Evolutionary conservation across 2,329 filamentous ascomycete species (phyloP), one percentile per base, ranked within the genome.

Genomic region (Aaosphaeria pasadenensis): DNA sequence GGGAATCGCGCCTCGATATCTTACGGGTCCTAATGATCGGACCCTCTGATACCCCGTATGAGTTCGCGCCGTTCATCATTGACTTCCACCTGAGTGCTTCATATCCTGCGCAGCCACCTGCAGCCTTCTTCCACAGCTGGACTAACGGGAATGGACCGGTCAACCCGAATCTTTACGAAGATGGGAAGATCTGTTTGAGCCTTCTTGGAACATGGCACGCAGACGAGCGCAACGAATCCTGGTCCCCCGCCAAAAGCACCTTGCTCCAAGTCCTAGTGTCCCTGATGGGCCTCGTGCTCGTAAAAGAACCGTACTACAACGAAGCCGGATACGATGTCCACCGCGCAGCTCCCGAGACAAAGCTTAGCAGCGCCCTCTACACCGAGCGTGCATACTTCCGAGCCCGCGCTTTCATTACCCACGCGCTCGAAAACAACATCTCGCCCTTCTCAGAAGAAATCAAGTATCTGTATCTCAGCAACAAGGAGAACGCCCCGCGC

Each of bases 121-220:
- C 69, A n/a, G 76, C 76, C 1, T 79, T 74, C 63, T 85, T 85
- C 62, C 80, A 85, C 60, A 80, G 76, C 44, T 84, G 81, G 80
- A 80, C 77, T 0, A 63, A 71, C 46, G 74, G 75, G 1, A 62
- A 74, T 24, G 78, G 77, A 1, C 71, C 73, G n/a, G 70, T 84
- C 28, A 85, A 85, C 53, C 82, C 82, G 0, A 85, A 85, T 54
- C 64, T 85, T 1, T 84, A 84, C 60, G 81, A 84, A 54, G 77
- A 83, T 50, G 81, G 82, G 28, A 83, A 79, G 57, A 82, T 85
- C 31, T 85, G 82, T 55, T 66, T 85, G 11, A 79, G 75, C 51
- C 61, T 85, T 24, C 65, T 85, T 4, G 81, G 80, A 9, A 85
- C 82, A 2, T 85, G 82, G 82, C 76, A 80, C 45, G 73, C 77